A percentile compares a stretch with the other conserved stretches of the same genome.
Conservation (phyloP, 2,329 filamentous ascomycete genomes). For the Grosmannia serpens region DNA sequence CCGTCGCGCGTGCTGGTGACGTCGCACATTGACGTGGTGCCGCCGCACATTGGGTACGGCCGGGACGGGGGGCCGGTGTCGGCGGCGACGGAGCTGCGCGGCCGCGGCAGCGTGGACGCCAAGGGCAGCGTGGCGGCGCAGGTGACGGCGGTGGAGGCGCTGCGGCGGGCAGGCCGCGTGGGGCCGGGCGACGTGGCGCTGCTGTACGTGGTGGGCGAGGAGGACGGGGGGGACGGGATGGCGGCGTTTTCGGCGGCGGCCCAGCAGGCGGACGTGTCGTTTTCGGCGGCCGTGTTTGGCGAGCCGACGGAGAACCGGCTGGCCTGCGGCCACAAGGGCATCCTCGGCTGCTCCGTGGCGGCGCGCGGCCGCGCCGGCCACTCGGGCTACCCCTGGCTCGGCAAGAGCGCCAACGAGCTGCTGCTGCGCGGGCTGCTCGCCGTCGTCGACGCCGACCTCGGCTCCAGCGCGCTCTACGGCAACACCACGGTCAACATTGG, state of each 20-base stretch:
- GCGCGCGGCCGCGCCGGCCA: constrained; percentile 71
- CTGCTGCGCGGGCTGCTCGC: constrained; percentile 61
- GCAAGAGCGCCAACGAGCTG: constrained; percentile 72
- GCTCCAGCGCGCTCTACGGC: constrained; percentile 66
- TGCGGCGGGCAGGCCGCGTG: constrained; percentile 26
- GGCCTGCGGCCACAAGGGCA: constrained; percentile 86
- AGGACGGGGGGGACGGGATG: constrained; percentile 76
- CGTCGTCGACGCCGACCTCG: constrained; percentile 59
- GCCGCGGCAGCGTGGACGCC: constrained; percentile 64
- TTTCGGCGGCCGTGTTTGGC: constrained; percentile 72
- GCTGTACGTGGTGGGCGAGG: constrained; percentile 71
- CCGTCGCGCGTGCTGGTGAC: constrained; percentile 51
- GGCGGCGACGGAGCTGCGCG: constrained; percentile 45
- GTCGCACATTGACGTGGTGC: constrained; percentile 73
- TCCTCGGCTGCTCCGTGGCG: constrained; percentile 52
- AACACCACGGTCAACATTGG: constrained; percentile 87
- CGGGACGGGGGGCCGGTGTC: constrained; percentile 33
- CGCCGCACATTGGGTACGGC: constrained; percentile 60
- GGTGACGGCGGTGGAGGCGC: constrained; percentile 52
- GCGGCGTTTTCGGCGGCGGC: constrained; percentile 31
- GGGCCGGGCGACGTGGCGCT: constrained; percentile 38
- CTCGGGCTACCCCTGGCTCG: constrained; percentile 85
- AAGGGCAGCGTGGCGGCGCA: constrained; percentile 63
- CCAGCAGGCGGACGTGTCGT: constrained; percentile 20
- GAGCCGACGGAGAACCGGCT: constrained; percentile 87